Conservation (phyloP, 192 early-diverging fungal genomes). For the Gonapodya sp. region DNA sequence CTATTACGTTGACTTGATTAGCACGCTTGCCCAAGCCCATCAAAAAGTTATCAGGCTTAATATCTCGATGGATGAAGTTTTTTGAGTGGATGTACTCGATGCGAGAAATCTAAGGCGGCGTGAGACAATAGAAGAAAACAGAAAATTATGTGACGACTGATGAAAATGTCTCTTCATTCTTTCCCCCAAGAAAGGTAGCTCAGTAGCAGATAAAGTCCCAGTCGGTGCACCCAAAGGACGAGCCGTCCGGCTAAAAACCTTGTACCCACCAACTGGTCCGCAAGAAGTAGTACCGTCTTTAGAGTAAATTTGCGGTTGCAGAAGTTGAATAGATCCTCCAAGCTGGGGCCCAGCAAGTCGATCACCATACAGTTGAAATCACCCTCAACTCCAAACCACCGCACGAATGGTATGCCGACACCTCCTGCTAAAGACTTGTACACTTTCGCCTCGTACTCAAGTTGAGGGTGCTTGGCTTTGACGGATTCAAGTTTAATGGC, state of each 20-base stretch:
- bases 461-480: slow-evolving; percentile 90
- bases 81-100: slow-evolving; percentile 59
- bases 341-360: slow-evolving; percentile 45
- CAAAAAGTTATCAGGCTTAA: slow-evolving; percentile 44
- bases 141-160: slow-evolving; percentile 12
- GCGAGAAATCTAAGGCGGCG: slow-evolving; percentile 44
- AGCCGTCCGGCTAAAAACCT: slow-evolving; percentile 6
- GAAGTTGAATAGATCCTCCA: slow-evolving; percentile 59
- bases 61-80: slow-evolving; percentile 58
- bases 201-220: slow-evolving; percentile 18
- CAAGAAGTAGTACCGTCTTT: slow-evolving; percentile 50
- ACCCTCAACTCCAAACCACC: slow-evolving; percentile 46
- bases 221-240: not conserved
- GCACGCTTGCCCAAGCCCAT: slow-evolving; percentile 52
- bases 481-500: slow-evolving; percentile 95
- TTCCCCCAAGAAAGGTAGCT: not conserved
- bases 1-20: slow-evolving; percentile 57
- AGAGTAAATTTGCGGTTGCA: slow-evolving; percentile 52
- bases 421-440: slow-evolving; percentile 91
- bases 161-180: not conserved
- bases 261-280: slow-evolving; percentile 44
- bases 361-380: slow-evolving; percentile 59
- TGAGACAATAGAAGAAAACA: not conserved
- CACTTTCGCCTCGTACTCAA: slow-evolving; percentile 94
- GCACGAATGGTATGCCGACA: slow-evolving; percentile 55